Conservation (phyloP, 169 alveolate genomes). For the Eimeria acervulina region DNA sequence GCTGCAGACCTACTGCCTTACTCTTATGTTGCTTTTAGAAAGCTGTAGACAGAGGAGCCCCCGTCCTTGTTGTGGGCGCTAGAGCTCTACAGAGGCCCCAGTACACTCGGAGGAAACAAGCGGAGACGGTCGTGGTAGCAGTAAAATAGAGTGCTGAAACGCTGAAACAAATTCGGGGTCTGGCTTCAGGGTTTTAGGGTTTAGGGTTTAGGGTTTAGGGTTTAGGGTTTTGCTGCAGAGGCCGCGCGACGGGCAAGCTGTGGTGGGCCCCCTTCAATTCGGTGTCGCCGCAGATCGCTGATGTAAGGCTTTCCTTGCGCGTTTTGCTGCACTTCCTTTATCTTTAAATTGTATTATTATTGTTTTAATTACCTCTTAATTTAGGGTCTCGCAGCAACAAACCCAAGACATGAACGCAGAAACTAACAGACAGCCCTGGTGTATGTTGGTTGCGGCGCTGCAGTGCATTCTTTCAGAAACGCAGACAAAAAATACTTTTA, state of each 20-base stretch:
- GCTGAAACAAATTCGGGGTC: neutral
- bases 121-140: neutral
- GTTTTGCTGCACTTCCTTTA: neutral
- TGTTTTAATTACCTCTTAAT: too few relatives aligned
- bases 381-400: too few relatives aligned
- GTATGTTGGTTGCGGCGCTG: neutral
- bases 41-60: neutral
- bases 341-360: too few relatives aligned
- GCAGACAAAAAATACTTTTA: too few relatives aligned
- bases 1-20: neutral
- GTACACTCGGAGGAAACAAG: neutral
- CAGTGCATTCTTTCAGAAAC: too few relatives aligned
- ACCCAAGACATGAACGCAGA: neutral
- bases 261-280: slow-evolving; percentile 7
- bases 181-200: neutral
- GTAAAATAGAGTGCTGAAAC: neutral
- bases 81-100: neutral
- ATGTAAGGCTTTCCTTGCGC: neutral
- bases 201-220: neutral
- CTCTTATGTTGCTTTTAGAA: neutral
- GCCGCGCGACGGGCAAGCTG: neutral
- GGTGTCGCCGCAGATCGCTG: neutral
- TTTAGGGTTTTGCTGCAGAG: neutral
- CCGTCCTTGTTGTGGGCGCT: neutral
- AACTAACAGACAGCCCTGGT: neutral